Conservation (phyloP, 2,329 filamentous ascomycete species). For the Davidsoniella eucalypti region DNA sequence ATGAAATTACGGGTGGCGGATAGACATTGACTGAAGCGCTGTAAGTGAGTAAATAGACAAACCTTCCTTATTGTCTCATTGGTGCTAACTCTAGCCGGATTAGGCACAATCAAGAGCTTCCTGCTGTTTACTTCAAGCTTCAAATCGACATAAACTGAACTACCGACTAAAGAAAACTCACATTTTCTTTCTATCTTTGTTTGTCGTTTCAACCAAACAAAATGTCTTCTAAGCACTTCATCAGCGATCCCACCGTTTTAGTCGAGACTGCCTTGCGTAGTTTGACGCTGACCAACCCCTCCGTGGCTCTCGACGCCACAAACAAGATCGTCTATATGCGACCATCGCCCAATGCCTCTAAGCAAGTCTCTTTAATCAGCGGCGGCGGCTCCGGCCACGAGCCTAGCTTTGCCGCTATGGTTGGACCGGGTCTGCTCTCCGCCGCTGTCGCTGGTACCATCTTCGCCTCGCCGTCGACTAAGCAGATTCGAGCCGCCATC, state of each 20-base stretch:
- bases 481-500: conserved; percentile 67
- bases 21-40: too few relatives aligned
- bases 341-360: conserved; percentile 33
- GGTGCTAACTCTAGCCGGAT: too few relatives aligned
- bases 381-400: conserved; percentile 87
- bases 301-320: conserved; percentile 55
- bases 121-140: too few relatives aligned
- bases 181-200: too few relatives aligned
- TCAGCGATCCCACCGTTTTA: conserved; percentile 66
- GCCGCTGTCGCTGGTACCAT: conserved; percentile 77
- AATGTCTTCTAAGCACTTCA: conserved; percentile 64
- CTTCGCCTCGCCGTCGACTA: conserved; percentile 64
- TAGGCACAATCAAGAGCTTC: too few relatives aligned
- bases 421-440: conserved; percentile 63
- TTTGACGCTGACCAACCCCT: conserved; percentile 70
- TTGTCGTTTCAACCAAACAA: conserved; percentile 7
- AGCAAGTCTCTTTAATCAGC: conserved; percentile 66
- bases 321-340: conserved; percentile 77
- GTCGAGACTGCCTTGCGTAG: conserved; percentile 62
- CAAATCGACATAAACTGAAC: too few relatives aligned
- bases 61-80: too few relatives aligned
- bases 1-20: too few relatives aligned
- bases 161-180: too few relatives aligned
- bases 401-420: conserved; percentile 72
- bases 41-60: too few relatives aligned